These are phyloP conservation scores for Rhododendron griersonianum DNA, from an alignment of 148 eudicot genomes.

Conservation along the genomic window DNA sequence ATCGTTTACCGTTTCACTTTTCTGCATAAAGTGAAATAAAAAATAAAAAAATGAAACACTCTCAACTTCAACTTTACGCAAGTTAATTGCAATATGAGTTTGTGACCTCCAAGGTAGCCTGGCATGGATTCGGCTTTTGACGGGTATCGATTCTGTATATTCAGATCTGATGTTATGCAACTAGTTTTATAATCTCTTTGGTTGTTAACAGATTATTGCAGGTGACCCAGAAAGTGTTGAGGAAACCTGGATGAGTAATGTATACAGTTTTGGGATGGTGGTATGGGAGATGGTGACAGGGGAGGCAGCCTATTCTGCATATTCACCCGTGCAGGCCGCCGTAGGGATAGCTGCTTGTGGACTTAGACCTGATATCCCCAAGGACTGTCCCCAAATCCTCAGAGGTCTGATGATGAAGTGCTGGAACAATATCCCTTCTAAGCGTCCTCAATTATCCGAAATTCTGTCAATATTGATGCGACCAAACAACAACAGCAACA, in stretches of 20 bases:
- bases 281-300: slow-evolving; percentile 90
- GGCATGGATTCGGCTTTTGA: background rate
- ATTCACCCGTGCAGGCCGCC: slow-evolving; percentile 95
- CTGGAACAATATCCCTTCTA: slow-evolving; percentile 83
- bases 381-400: slow-evolving; percentile 73
- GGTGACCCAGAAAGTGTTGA: slow-evolving; percentile 85
- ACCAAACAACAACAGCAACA: slow-evolving; percentile 20
- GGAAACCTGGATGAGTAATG: slow-evolving; percentile 96
- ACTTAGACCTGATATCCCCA: slow-evolving; percentile 93
- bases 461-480: slow-evolving; percentile 48
- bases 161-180: background rate
- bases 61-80: background rate
- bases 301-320: slow-evolving; percentile 84
- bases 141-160: background rate
- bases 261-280: slow-evolving; percentile 85
- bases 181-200: slow-evolving; percentile 8
- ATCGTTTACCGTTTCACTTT: background rate
- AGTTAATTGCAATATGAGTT: background rate
- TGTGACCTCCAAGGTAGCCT: background rate
- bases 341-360: slow-evolving; percentile 98
- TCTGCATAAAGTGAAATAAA: background rate
- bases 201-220: slow-evolving; percentile 64
- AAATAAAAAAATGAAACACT: too few relatives aligned
- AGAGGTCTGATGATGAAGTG: slow-evolving; percentile 67
- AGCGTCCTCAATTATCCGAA: slow-evolving; percentile 77